A percentile compares a stretch with the other conserved stretches of the same genome.
These are phyloP conservation scores for Suhomyces chickasaworum DNA, from an alignment of 1,139 yeast genomes.

Conservation along the genomic window DNA sequence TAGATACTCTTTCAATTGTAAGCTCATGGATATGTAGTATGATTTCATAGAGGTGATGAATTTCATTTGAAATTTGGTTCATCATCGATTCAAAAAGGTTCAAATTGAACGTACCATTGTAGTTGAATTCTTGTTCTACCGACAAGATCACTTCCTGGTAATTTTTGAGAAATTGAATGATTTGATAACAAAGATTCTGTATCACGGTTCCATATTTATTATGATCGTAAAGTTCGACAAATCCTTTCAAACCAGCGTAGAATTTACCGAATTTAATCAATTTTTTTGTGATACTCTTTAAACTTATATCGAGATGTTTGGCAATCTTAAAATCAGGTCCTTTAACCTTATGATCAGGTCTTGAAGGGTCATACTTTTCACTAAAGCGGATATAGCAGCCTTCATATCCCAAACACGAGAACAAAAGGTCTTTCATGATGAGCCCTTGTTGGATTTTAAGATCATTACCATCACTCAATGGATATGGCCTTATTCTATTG, in stretches of 20 bases:
- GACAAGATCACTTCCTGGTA: constrained; percentile 54
- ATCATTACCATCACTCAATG: constrained; percentile 46
- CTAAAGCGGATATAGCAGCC: constrained; percentile 76
- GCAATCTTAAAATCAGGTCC: constrained; percentile 82
- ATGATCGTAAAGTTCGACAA: constrained; percentile 58
- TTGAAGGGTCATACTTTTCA: constrained; percentile 55
- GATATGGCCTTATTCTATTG: constrained; percentile 37
- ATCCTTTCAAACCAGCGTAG: constrained; percentile 56
- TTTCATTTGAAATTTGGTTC: constrained; percentile 29
- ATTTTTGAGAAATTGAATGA: constrained; percentile 49
- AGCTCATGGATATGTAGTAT: constrained; percentile 48
- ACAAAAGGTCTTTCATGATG: constrained; percentile 68
- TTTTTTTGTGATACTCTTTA: constrained; percentile 70
- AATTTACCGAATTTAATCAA: constrained; percentile 64
- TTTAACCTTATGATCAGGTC: constrained; percentile 36
- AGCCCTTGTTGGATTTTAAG: constrained; percentile 67
- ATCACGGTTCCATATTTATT: constrained; percentile 67
- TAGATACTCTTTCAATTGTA: constrained; percentile 24
- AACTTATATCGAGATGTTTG: constrained; percentile 70
- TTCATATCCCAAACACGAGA: constrained; percentile 73
- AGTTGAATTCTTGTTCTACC: constrained; percentile 56
- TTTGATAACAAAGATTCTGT: constrained; percentile 68
- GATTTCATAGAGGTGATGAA: constrained; percentile 63
- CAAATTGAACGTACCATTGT: constrained; percentile 40
- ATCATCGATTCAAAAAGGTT: constrained; percentile 36